Base-by-base conservation (phyloP, 108 stramenopile species). In the Cyclostephanos tholiformis region DNA sequence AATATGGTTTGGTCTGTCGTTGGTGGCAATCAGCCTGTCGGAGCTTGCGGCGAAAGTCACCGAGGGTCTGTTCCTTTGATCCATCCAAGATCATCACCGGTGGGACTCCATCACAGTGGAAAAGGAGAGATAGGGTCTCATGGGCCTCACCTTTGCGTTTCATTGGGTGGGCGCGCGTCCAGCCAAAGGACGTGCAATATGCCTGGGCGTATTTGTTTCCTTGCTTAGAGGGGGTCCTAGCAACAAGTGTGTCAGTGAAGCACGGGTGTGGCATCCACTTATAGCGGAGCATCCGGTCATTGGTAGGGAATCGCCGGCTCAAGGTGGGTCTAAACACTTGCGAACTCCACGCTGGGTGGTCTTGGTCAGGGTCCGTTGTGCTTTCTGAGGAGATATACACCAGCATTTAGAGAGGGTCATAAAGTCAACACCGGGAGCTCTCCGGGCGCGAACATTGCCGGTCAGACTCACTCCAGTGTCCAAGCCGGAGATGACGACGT, bases 11-110 rank as follows among this genome's bases (percentile, higher is more conserved):
- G 19, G 49, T 67, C 52, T 50, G 11, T 0, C 61, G 61, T 27
- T 77, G 36, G 60, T 68, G 35, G 14, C 65, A 71, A 20, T 38
- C 60, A 16, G 77, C 61, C 23, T 72, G 55, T 6, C 35, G 50
- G 43, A 53, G 41, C 55, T 84, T 82, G 29, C 58, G n/a, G 11
- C 32, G 2, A 4, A 32, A 32, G 32, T 32, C 32, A 8, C 13
- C 23, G 20, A 20, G 20, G 22, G 59, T 38, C 2, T 58, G 65
- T 29, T 85, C 84, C 25, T 64, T 63, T 1, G 79, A 59, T 46
- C 56, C 46, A 65, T 84, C 76, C 43, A 77, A 5, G n/a, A 77
- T 27, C 60, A 69, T 70, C 10, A 27, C 19, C n/a, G 72, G 46
- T 53, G 48, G 72, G 1, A 64, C 48, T 0, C 62, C 72, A 22